Conservation (phyloP, 805 yeast genomes). For the Myxozyma sirexii region DNA sequence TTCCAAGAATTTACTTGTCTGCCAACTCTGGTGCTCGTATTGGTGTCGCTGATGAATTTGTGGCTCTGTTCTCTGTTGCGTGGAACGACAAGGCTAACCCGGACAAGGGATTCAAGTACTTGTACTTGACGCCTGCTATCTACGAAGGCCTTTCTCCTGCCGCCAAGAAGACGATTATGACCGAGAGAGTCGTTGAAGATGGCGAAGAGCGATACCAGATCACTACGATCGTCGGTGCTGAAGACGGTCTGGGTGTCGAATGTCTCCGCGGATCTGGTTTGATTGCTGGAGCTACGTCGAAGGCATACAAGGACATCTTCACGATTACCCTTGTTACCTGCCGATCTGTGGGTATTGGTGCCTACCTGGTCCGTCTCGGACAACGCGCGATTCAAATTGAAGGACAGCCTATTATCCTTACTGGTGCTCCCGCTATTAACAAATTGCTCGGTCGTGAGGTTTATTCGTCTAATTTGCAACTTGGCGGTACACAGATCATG, state of each 20-base stretch:
- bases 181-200: conserved; percentile 78
- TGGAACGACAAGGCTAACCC: conserved; percentile 83
- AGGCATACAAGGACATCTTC: conserved; percentile 96
- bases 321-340: conserved; percentile 98
- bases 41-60: conserved; percentile 95
- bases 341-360: conserved; percentile 99
- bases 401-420: conserved; percentile 96
- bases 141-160: conserved; percentile 53
- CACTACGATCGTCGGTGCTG: conserved; percentile 85
- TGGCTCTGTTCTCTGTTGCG: conserved; percentile 85
- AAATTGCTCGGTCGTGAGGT: conserved; percentile 96
- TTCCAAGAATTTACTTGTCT: conserved; percentile 92
- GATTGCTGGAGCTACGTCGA: conserved; percentile 98
- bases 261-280: conserved; percentile 97
- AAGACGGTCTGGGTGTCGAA: conserved; percentile 98
- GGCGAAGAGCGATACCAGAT: conserved; percentile 85
- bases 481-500: conserved; percentile 99
- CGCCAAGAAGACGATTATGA: conserved; percentile 53
- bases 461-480: conserved; percentile 92
- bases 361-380: conserved; percentile 95
- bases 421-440: conserved; percentile 99
- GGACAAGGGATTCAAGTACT: conserved; percentile 84
- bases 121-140: conserved; percentile 77
- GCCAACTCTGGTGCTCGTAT: conserved; percentile 99
- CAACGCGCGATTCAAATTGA: conserved; percentile 98